Evolutionary conservation across 2,329 filamentous ascomycete genomes (phyloP), one percentile per base, ranked within the genome.

Genomic region (Lasiodiplodia sp.): DNA sequence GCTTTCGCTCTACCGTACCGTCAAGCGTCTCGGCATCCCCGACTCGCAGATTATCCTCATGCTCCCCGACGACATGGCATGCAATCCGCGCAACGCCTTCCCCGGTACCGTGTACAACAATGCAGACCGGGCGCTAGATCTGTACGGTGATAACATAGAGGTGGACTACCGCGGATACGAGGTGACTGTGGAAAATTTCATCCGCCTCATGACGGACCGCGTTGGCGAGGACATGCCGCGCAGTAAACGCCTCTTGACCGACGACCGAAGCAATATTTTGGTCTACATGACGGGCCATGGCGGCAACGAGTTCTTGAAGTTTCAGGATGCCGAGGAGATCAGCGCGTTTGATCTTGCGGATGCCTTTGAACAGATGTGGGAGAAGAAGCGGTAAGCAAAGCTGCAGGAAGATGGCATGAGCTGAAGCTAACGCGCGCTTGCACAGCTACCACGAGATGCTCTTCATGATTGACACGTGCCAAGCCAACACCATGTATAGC

Each of bases 391-490:
- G 85, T 90, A 79, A 78, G 57, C n/a, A 40, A 10, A 16, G 28
- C 55, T 49, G 16, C 52, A n/a, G 55, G 18, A n/a, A 2, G 23
- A 11, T 6, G 10, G 28, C 47, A 57, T 47, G 52, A 34, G 25
- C 11, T n/a, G 23, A 55, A 44, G 28, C 44, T 60, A 58, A 23
- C 34, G 28, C 23, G 49, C 38, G 14, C 51, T 25, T 51, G 44
- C 23, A 7, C 72, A 92, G 91, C 78, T 99, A 98, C 81, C 93
- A 98, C 79, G 96, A 99, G 81, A 90, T 99, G 73, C 88, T 99
- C 69, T 99, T 99, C 85, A 99, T 99, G 96, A 99, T 99, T 81
- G 96, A 99, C 80, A 99, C 96, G 0, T 99, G 96, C 83, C 96
- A 99, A 83, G 96, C 96, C 67, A 99, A 99, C 80, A 99, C 96